Evolutionary conservation across 2,329 filamentous ascomycete species (phyloP), one percentile per base, ranked within the genome.

Genomic region (Cadophora sp.): DNA sequence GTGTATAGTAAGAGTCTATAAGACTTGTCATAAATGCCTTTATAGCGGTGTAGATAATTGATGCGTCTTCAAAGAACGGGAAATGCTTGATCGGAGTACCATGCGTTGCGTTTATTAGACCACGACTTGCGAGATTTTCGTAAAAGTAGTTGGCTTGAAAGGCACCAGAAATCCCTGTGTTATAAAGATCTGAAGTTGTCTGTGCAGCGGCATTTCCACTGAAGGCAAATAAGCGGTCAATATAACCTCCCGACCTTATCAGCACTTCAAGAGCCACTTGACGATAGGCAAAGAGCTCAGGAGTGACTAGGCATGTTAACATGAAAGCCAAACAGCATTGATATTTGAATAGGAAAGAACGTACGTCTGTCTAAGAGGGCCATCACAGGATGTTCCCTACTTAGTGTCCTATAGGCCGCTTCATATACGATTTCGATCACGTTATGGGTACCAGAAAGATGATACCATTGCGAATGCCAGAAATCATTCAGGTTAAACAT

Each of bases 401-500:
- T 48, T 48, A 48, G 43, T 48, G 43, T 48, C 43, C 43, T 48
- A 48, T 48, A 48, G 43, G 43, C 43, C 43, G 43, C 43, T 48
- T 48, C 43, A 48, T 48, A 48, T 48, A 48, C 43, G 43, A 48
- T 48, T 48, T 48, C 43, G 43, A 48, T 48, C 43, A 48, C 43
- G 43, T 48, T 48, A 48, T 48, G 43, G 43, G 43, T 48, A 48
- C 43, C 43, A 48, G 43, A 48, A 22, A 48, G 43, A 48, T 48
- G 43, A 48, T 48, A 48, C 43, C 43, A 48, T 48, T 48, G 43
- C 43, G 43, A 48, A 48, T 48, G 43, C 43, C 43, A 48, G 43
- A 48, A 48, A 48, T 48, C 43, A 48, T 48, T 48, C 43, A 48
- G 43, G 43, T 48, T 48, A 48, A 48, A 48, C 43, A 48, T 48